phyloP scores from a whole-genome alignment of 352 stramenopile genomes.

The Saprolegnia diclina region DNA sequence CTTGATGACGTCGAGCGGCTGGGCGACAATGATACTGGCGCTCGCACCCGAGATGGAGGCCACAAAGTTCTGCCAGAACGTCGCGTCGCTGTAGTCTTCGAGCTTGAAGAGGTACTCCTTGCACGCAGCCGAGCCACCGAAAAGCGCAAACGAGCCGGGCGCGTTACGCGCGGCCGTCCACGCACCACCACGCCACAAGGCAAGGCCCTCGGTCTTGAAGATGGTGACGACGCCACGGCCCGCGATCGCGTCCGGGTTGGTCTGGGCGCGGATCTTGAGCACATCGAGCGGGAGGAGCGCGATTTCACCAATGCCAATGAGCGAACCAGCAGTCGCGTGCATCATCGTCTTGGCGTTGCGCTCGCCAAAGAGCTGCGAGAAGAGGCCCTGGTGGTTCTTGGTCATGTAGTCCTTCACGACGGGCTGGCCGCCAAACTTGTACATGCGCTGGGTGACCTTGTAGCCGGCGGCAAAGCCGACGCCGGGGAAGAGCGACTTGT shows the following conservation, averaged over 20 bases:
- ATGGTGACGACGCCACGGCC: constrained; percentile 90
- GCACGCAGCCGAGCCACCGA: constrained; percentile 84
- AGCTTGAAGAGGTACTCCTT: constrained; percentile 90
- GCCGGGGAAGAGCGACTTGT: constrained; percentile 86
- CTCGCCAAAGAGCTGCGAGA: constrained; percentile 87
- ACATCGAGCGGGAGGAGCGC: constrained; percentile 92
- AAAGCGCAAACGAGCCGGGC: constrained; percentile 92
- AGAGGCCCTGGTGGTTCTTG: constrained; percentile 80
- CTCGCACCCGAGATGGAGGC: constrained; percentile 76
- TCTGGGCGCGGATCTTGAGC: constrained; percentile 96
- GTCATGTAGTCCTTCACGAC: constrained; percentile 91
- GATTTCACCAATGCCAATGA: constrained; percentile 95
- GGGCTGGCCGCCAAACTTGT: constrained; percentile 95
- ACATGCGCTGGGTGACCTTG: constrained; percentile 95
- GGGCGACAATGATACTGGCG: constrained; percentile 84
- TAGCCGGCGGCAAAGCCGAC: constrained; percentile 93
- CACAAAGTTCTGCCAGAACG: constrained; percentile 90
- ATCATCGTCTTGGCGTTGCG: constrained; percentile 92
- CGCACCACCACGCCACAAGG: constrained; percentile 85
- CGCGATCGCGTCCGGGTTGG: constrained; percentile 88
- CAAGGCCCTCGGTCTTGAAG: constrained; percentile 87
- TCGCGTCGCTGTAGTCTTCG: constrained; percentile 85
- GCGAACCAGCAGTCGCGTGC: constrained; percentile 85
- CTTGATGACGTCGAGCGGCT: constrained; percentile 95
- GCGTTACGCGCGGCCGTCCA: constrained; percentile 93